phyloP scores from a whole-genome alignment of 2,329 filamentous ascomycete species.

The Didymella pinodella region DNA sequence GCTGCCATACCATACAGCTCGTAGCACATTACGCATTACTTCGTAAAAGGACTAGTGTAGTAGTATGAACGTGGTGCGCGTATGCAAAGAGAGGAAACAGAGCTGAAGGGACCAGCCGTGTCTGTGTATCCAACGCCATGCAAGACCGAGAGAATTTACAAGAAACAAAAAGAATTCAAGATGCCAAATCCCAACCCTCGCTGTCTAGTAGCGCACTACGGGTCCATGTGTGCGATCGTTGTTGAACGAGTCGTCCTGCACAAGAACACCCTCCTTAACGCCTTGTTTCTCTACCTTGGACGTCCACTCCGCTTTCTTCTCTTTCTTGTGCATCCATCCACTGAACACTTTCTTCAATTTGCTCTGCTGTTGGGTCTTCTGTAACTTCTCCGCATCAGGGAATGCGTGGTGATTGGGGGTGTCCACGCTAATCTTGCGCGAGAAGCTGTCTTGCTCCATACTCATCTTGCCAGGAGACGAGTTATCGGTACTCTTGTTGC shows the following conservation, averaged over 20 bases:
- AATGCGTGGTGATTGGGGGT: conserved; percentile 18
- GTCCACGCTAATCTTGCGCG: conserved; percentile 46
- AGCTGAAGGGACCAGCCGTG: conserved; percentile 11
- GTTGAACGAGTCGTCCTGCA: conserved; percentile 30
- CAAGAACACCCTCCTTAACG: conserved; percentile 51
- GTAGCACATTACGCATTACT: conserved; percentile 31
- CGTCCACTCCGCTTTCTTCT: conserved; percentile 53
- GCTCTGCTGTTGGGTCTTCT: conserved; percentile 41
- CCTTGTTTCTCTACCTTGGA: conserved; percentile 52
- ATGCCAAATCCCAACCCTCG: not conserved
- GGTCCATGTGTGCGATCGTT: conserved; percentile 35
- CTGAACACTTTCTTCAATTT: conserved; percentile 48
- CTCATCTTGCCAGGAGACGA: conserved; percentile 36
- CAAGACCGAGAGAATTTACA: conserved; percentile 6
- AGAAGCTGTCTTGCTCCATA: conserved; percentile 42
- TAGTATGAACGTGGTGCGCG: conserved; percentile 5
- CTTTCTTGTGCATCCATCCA: conserved; percentile 49
- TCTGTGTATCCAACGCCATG: conserved; percentile 20
- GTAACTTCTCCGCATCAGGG: conserved; percentile 29
- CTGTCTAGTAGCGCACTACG: conserved; percentile 45
- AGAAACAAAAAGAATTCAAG: not conserved
- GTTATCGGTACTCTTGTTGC: conserved; percentile 26
- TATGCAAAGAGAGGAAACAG: not conserved
- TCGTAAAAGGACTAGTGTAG: conserved; percentile 16
- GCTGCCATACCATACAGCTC: conserved; percentile 14